Percentiles rank a stretch among this genome's conserved stretches.
Conservation (phyloP, 1,284 basidiomycete species). For the Paramarasmius palmivorus region DNA sequence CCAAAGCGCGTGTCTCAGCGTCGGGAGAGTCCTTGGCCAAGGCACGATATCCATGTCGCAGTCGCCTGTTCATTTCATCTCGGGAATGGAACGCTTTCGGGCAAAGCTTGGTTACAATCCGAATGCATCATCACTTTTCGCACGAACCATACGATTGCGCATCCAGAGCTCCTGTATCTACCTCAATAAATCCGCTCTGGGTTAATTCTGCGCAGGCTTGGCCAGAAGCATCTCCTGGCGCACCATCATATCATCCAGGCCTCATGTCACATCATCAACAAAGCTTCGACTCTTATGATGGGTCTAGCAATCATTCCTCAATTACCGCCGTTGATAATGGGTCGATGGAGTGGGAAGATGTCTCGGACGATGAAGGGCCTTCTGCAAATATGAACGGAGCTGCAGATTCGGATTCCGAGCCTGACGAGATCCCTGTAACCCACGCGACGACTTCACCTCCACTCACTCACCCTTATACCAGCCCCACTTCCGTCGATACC, state of each 20-base stretch:
- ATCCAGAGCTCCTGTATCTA: not conserved
- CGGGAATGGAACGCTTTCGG: slow-evolving; percentile 29
- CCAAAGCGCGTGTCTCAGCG: slow-evolving; percentile 32
- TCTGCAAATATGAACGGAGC: not conserved
- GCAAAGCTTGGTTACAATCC: slow-evolving; percentile 33
- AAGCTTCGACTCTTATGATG: not conserved
- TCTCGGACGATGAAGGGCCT: not conserved
- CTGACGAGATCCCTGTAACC: not conserved
- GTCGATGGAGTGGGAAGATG: not conserved
- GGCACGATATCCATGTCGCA: slow-evolving; percentile 40
- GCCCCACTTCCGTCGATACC: not conserved
- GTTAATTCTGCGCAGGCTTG: not conserved
- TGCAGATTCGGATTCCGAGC: not conserved
- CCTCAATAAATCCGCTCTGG: not conserved
- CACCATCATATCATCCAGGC: not conserved
- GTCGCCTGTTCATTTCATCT: slow-evolving; percentile 43
- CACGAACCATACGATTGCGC: slow-evolving; percentile 42
- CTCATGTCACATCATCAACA: not conserved
- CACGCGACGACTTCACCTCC: not conserved
- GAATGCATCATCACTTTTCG: slow-evolving; percentile 42
- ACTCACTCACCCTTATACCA: not conserved
- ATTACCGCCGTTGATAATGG: not conserved
- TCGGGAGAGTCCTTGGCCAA: slow-evolving; percentile 39
- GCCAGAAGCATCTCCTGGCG: not conserved
- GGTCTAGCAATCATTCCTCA: not conserved